Percentiles rank a stretch among this genome's conserved stretches.
phyloP scores from a whole-genome alignment of 306 rosid species.

The Oxytropis ochrocephala region DNA sequence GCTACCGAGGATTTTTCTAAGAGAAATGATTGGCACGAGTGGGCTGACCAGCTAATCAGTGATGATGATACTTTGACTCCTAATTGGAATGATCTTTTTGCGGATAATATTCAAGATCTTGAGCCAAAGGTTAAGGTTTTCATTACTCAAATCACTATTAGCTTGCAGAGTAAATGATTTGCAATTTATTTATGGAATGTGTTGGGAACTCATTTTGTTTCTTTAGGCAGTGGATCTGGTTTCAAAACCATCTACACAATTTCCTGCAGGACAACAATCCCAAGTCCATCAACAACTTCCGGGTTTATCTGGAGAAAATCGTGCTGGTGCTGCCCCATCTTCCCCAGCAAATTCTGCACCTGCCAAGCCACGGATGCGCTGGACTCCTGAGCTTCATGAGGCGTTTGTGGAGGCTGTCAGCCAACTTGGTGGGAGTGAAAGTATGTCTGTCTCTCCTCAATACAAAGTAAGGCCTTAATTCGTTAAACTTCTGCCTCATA shows the following conservation, averaged over 20 bases:
- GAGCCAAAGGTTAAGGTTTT: slow-evolving; percentile 71
- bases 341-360: slow-evolving; percentile 57
- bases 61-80: slow-evolving; percentile 78
- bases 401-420: slow-evolving; percentile 96
- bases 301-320: slow-evolving; percentile 54
- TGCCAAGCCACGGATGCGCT: slow-evolving; percentile 93
- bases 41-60: slow-evolving; percentile 90
- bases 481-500: slow-evolving; percentile 24
- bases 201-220: slow-evolving; percentile 38
- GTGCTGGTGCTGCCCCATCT: slow-evolving; percentile 35
- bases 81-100: slow-evolving; percentile 81
- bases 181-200: slow-evolving; percentile 24
- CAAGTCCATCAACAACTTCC: slow-evolving; percentile 54
- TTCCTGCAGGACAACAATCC: slow-evolving; percentile 43
- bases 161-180: slow-evolving; percentile 20
- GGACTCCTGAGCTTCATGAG: slow-evolving; percentile 99
- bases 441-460: slow-evolving; percentile 42
- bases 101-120: slow-evolving; percentile 58
- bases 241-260: slow-evolving; percentile 45
- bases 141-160: slow-evolving; percentile 16
- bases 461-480: slow-evolving; percentile 7
- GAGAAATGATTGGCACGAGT: slow-evolving; percentile 78
- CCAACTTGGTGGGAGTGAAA: slow-evolving; percentile 98
- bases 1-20: slow-evolving; percentile 64
- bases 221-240: slow-evolving; percentile 56